Evolutionary conservation across 441 rosid genomes (phyloP).

Genomic region (Aquilaria agallochum): DNA sequence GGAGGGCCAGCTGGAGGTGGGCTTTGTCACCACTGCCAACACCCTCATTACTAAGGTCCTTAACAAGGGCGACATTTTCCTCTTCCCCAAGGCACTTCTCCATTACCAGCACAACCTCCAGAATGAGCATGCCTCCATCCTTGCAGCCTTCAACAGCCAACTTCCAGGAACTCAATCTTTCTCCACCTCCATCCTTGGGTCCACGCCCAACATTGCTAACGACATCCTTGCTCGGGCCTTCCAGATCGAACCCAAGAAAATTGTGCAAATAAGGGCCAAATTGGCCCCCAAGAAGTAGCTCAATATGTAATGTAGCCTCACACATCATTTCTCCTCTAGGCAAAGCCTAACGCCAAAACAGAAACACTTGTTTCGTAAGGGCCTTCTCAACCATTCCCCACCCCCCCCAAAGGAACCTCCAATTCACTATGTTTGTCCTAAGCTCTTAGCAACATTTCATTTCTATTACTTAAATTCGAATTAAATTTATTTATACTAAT

Average conservation of each 20-base stretch:
- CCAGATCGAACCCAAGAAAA: constrained; percentile 26
- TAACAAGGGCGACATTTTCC: constrained; percentile 35
- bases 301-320: too few relatives aligned
- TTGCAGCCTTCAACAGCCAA: constrained; percentile 56
- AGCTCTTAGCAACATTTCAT: too few relatives aligned
- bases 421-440: too few relatives aligned
- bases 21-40: constrained; percentile 53
- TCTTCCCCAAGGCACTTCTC: constrained; percentile 47
- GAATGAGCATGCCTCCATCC: constrained; percentile 27
- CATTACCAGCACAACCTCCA: constrained; percentile 50
- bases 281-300: constrained; percentile 35
- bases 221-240: constrained; percentile 41
- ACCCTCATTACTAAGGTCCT: constrained; percentile 31
- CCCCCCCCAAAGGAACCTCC: too few relatives aligned
- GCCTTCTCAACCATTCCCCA: too few relatives aligned
- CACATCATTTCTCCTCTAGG: too few relatives aligned
- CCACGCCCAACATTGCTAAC: constrained; percentile 40
- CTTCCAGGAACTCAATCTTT: constrained; percentile 47
- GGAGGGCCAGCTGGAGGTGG: constrained; percentile 42
- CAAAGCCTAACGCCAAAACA: too few relatives aligned
- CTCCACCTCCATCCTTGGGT: constrained; percentile 29
- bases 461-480: too few relatives aligned
- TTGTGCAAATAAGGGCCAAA: constrained; percentile 30
- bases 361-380: too few relatives aligned
- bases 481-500: too few relatives aligned